Conservation (phyloP, 176 grass and related monocot genomes). For the Paspalum vaginatum region DNA sequence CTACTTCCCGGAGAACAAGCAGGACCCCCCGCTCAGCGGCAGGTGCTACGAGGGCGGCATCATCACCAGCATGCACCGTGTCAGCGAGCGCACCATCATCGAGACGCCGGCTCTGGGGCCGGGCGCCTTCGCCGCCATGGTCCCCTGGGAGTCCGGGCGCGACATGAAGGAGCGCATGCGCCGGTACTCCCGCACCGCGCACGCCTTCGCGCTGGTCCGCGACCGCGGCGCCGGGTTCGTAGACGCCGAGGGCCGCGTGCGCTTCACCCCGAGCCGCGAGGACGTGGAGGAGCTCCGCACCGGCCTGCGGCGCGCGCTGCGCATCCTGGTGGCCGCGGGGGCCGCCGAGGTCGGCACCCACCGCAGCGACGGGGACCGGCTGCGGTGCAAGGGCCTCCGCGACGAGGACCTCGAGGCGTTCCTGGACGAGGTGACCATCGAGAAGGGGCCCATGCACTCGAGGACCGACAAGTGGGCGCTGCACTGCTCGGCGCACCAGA, state of each 20-base stretch:
- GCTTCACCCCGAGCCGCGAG: conserved; percentile 30
- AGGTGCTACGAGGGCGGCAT: conserved; percentile 76
- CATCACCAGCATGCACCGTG: conserved; percentile 84
- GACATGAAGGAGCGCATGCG: conserved; percentile 86
- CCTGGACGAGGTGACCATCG: conserved; percentile 58
- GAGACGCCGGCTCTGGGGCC: conserved; percentile 74
- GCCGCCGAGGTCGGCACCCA: conserved; percentile 81
- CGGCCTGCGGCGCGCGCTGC: conserved; percentile 56
- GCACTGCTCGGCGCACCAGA: conserved; percentile 76
- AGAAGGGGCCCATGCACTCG: conserved; percentile 57
- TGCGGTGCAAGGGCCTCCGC: conserved; percentile 60
- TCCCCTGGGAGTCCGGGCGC: conserved; percentile 66
- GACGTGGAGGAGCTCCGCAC: conserved; percentile 61
- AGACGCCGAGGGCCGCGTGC: conserved; percentile 51
- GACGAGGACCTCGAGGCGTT: conserved; percentile 66
- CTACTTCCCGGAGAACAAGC: conserved; percentile 71
- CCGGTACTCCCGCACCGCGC: conserved; percentile 63
- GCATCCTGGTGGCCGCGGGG: conserved; percentile 74
- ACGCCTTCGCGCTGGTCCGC: conserved; percentile 68
- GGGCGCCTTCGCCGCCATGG: conserved; percentile 53
- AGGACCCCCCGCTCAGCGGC: conserved; percentile 39
- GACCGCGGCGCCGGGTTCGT: conserved; percentile 64
- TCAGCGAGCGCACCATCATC: conserved; percentile 59
- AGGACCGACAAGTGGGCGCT: conserved; percentile 46
- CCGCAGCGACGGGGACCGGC: conserved; percentile 67